Percentiles rank a stretch among this genome's conserved stretches.
These are phyloP conservation scores for Elymus sibiricus DNA, from an alignment of 176 grass and related monocot genomes.

Conservation along the genomic window DNA sequence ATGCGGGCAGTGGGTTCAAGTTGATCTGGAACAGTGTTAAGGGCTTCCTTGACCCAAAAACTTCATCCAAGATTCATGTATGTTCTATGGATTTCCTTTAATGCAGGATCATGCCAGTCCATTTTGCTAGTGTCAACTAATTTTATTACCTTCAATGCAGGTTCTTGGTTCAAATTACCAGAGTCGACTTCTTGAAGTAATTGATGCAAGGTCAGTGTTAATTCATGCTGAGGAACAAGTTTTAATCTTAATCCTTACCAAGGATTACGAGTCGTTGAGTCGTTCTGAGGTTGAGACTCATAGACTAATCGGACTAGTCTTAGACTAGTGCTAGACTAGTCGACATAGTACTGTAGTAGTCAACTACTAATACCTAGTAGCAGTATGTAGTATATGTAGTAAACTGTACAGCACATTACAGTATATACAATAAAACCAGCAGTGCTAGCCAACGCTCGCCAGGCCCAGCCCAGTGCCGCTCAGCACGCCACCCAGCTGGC, in stretches of 20 bases:
- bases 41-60: constrained; percentile 98
- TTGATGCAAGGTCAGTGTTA: constrained; percentile 71
- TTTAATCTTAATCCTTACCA: constrained; percentile 11
- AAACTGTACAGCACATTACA: too few species aligned
- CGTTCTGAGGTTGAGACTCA: too few species aligned
- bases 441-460: too few species aligned
- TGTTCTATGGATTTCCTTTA: constrained; percentile 2
- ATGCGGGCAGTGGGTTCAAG: constrained; percentile 91
- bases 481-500: too few species aligned
- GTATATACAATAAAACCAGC: too few species aligned
- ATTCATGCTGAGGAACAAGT: background rate
- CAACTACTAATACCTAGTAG: too few species aligned
- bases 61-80: constrained; percentile 98
- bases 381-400: too few species aligned
- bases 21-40: constrained; percentile 92
- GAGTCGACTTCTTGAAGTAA: constrained; percentile 81
- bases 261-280: too few species aligned
- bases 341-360: too few species aligned
- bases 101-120: background rate
- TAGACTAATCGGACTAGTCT: too few species aligned
- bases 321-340: too few species aligned
- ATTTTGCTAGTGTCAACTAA: background rate
- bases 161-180: constrained; percentile 89
- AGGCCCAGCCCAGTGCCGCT: too few species aligned
- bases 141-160: constrained; percentile 20